Evolutionary conservation across 2,329 filamentous ascomycete species (phyloP).

Genomic region (Colletotrichum neosansevieriae): DNA sequence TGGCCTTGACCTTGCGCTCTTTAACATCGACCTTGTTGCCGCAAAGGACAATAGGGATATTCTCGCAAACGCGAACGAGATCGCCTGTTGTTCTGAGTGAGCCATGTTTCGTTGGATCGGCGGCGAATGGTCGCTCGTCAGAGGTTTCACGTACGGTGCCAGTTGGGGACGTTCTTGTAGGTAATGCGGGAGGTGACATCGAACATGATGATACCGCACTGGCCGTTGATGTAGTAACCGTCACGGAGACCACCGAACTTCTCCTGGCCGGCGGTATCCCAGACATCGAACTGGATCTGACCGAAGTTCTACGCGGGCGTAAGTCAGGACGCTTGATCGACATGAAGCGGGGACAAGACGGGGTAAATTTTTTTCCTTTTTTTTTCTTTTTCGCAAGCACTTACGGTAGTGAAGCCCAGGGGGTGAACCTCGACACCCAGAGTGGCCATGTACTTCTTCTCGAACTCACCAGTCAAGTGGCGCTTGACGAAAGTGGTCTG

Average conservation of each 20-base stretch:
- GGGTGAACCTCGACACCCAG: conserved; percentile 99
- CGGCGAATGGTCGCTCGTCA: conserved; percentile 1
- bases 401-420: conserved; percentile 96
- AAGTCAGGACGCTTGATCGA: conserved; percentile 29
- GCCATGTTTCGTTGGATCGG: neutral
- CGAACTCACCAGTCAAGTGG: conserved; percentile 99
- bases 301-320: conserved; percentile 85
- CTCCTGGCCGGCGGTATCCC: conserved; percentile 99
- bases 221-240: conserved; percentile 99
- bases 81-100: conserved; percentile 73
- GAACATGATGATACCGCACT: conserved; percentile 99
- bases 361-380: conserved; percentile 28
- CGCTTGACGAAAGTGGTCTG: conserved; percentile 99
- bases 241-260: conserved; percentile 99
- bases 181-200: conserved; percentile 99
- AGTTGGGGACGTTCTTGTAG: conserved; percentile 99
- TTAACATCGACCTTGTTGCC: conserved; percentile 99
- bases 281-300: conserved; percentile 98
- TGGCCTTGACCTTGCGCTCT: conserved; percentile 99
- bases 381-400: conserved; percentile 53
- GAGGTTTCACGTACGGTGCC: conserved; percentile 84
- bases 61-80: conserved; percentile 98
- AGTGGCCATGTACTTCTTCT: conserved; percentile 99
- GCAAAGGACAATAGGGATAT: conserved; percentile 97
- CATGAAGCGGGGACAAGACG: neutral